Percentiles rank a stretch among this genome's conserved stretches.
Evolutionary conservation across 2,329 filamentous ascomycete genomes (phyloP).

Genomic region (Botrytis medusae): DNA sequence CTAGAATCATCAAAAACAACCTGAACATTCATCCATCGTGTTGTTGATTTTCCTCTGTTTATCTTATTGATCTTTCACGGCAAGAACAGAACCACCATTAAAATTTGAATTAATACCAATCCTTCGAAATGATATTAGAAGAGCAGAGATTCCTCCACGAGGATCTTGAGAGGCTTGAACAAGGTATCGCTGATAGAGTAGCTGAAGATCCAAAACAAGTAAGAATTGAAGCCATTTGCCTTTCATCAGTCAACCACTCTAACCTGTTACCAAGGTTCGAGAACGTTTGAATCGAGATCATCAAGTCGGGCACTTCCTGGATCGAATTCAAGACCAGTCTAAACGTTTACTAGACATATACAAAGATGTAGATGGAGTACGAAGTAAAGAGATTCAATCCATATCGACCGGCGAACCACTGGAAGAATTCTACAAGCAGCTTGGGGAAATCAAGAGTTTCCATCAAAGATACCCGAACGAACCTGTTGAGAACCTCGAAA

Average conservation of each 20-base stretch:
- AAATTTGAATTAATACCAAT: background rate
- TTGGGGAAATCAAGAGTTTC: constrained; percentile 79
- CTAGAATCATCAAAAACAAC: constrained; percentile 11
- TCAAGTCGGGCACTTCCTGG: constrained; percentile 81
- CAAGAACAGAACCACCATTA: background rate
- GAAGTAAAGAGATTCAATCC: constrained; percentile 76
- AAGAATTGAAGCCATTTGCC: constrained; percentile 39
- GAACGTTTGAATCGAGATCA: constrained; percentile 89
- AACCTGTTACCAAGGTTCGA: constrained; percentile 62
- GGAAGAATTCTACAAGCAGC: constrained; percentile 85
- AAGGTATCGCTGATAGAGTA: constrained; percentile 86
- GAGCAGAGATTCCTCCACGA: constrained; percentile 93
- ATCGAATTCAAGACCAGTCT: constrained; percentile 85
- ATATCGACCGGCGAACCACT: constrained; percentile 85
- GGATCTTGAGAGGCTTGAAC: constrained; percentile 93
- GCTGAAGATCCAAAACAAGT: constrained; percentile 87
- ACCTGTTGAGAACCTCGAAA: constrained; percentile 91
- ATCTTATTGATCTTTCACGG: background rate
- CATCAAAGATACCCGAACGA: constrained; percentile 92
- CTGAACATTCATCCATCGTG: background rate
- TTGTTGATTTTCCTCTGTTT: background rate
- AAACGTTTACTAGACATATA: constrained; percentile 79
- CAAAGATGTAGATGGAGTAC: constrained; percentile 70
- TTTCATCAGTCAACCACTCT: background rate
- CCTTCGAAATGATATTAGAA: constrained; percentile 71